Conservation (phyloP, 2,329 filamentous ascomycete species). For the Talaromyces pinophilus region DNA sequence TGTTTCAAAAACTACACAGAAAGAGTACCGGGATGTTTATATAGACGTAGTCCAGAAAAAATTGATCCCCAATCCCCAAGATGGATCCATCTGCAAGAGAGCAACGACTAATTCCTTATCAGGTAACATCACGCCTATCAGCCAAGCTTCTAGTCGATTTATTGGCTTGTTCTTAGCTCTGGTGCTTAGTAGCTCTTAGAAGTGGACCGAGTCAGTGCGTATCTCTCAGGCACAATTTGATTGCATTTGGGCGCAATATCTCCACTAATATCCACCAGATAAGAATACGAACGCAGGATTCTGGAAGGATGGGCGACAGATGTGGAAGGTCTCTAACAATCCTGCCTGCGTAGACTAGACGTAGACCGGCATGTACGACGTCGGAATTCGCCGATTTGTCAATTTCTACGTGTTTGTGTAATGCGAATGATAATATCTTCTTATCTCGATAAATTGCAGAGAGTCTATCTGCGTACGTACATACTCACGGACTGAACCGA, state of each 20-base stretch:
- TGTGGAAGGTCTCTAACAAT: not conserved
- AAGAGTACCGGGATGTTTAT: not conserved
- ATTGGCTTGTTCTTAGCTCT: not conserved
- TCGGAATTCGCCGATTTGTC: conserved; percentile 1
- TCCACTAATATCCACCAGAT: conserved; percentile 5
- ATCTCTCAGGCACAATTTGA: conserved; percentile 4
- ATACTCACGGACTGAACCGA: not conserved
- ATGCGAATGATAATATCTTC: not conserved
- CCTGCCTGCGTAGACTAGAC: not conserved
- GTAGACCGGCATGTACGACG: not conserved
- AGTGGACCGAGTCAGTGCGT: not conserved
- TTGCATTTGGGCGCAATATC: not conserved
- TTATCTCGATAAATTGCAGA: not conserved
- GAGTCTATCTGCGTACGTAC: not conserved
- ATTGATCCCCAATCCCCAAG: not conserved
- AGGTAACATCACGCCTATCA: conserved; percentile 8
- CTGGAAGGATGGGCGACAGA: not conserved
- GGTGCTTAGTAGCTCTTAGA: not conserved
- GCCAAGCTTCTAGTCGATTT: conserved; percentile 1
- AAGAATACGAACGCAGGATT: conserved; percentile 2
- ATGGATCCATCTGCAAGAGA: not conserved
- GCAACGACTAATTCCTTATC: not conserved
- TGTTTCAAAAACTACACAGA: not conserved
- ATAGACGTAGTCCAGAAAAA: not conserved
- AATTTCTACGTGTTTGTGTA: not conserved